Evolutionary conservation across 108 stramenopile genomes (phyloP).

Genomic region (Hondaea fermentalgiana): DNA sequence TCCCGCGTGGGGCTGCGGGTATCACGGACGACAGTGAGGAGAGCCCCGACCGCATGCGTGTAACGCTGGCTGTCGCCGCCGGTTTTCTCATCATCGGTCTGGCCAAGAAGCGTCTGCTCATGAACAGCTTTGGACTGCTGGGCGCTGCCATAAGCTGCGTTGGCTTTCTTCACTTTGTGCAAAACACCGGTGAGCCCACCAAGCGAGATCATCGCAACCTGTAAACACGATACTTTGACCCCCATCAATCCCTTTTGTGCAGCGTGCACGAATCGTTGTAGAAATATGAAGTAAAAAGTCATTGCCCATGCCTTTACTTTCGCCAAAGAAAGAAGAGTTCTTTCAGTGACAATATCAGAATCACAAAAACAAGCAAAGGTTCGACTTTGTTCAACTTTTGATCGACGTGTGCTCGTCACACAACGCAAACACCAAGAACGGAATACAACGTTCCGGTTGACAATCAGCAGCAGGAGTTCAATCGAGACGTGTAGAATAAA

Average conservation of each 20-base stretch:
- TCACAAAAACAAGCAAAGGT: no score
- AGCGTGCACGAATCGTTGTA: background rate
- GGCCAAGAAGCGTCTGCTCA: background rate
- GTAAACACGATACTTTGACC: background rate
- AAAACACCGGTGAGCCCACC: background rate
- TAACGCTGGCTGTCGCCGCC: background rate
- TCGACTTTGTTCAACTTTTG: no score
- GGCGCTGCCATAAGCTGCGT: slow-evolving; percentile 6
- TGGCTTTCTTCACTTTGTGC: background rate
- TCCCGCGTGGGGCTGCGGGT: background rate
- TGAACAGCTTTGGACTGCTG: background rate
- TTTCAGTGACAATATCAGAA: no score
- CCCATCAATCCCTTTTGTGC: background rate
- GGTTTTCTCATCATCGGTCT: slow-evolving; percentile 8
- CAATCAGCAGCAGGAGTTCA: no score
- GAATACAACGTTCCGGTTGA: no score
- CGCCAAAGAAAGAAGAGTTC: no score
- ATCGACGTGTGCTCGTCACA: no score
- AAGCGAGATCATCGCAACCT: background rate
- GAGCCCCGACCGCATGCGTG: background rate
- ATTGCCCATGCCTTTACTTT: no score
- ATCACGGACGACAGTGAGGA: background rate
- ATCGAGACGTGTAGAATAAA: no score
- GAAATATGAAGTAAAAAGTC: no score
- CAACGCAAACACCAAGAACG: no score